Base-by-base conservation (phyloP, 1,284 basidiomycete species). In the Thelephora terrestris region DNA sequence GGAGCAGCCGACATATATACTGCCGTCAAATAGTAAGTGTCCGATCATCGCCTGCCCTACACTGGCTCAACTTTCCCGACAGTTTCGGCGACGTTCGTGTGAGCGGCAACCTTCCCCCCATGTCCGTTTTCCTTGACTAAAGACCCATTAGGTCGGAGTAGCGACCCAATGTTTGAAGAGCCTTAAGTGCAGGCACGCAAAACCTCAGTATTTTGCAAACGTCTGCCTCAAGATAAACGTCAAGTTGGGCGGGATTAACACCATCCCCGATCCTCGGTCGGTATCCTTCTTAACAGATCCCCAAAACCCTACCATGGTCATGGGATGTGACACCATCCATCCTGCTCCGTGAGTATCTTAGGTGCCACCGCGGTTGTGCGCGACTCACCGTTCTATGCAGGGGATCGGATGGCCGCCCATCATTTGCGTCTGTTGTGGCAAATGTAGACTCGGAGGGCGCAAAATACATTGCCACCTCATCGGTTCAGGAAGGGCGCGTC, bases 221-320 rank as follows among this genome's bases (percentile, higher is more conserved):
- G 79, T 89, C 5, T 79, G 75, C 53, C 62, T 89, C n/a, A 89
- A 89, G 86, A 73, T 90, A 55, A 89, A 89, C 56, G 85, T 85
- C 20, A 89, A 90, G 61, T 69, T 89, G 0, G 86, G 85, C 17
- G 85, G 86, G 0, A 81, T 87, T 58, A 90, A 89, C 58, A 76
- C 75, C 3, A 71, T 88, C 40, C 84, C 83, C 0, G 80, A 82
- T 46, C 71, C 79, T 1, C 67, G 71, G 16, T 79, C 79, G 0
- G 75, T 81, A 4, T 68, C 73, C 0, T 70, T 75, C 7, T 67
- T 86, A n/a, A 75, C 76, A 0, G 85, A 89, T 55, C 74, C 78
- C 1, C 67, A 74, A 25, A 76, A 78, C 54, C 85, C 84, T 1
- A 85, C 85, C 0, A 75, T 89, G n/a, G 78, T 89, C 47, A 81